phyloP scores from a whole-genome alignment of 805 yeast species.

The Scheffersomyces ergatensis region DNA sequence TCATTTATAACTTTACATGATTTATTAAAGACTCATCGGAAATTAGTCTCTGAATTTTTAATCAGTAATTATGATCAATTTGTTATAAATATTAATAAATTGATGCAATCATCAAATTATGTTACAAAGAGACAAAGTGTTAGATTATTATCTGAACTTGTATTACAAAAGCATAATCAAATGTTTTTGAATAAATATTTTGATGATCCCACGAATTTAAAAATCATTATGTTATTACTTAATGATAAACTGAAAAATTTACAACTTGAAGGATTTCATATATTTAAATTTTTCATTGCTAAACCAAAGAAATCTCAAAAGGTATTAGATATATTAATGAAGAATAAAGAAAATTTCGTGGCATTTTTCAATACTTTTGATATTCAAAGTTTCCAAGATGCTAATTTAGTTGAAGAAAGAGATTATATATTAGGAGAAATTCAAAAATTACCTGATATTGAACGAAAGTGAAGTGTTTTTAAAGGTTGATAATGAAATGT shows the following conservation, averaged over 20 bases:
- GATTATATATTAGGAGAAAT: slow-evolving; percentile 77
- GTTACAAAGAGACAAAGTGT: slow-evolving; percentile 92
- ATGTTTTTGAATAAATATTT: slow-evolving; percentile 73
- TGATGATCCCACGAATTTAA: slow-evolving; percentile 77
- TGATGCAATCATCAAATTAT: slow-evolving; percentile 77
- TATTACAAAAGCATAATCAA: slow-evolving; percentile 69
- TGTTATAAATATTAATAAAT: slow-evolving; percentile 58
- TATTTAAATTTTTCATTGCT: slow-evolving; percentile 93
- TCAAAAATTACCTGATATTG: slow-evolving; percentile 64
- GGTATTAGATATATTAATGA: slow-evolving; percentile 74
- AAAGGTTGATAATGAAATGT: too few species aligned
- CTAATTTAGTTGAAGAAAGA: slow-evolving; percentile 71
- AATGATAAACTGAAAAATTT: slow-evolving; percentile 88
- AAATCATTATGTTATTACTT: slow-evolving; percentile 78
- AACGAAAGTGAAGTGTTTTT: too few species aligned
- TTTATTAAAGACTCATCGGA: slow-evolving; percentile 66
- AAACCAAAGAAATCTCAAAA: slow-evolving; percentile 87
- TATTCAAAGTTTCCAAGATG: slow-evolving; percentile 60
- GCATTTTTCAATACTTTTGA: slow-evolving; percentile 67
- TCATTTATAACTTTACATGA: slow-evolving; percentile 77
- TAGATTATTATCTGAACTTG: slow-evolving; percentile 68
- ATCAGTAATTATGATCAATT: slow-evolving; percentile 55
- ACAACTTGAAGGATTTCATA: slow-evolving; percentile 87
- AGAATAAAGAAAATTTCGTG: slow-evolving; percentile 77
- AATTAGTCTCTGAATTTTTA: slow-evolving; percentile 69